These are phyloP conservation scores for Chenopodium berlandieri DNA, from an alignment of 148 eudicot genomes.

Conservation along the genomic window DNA sequence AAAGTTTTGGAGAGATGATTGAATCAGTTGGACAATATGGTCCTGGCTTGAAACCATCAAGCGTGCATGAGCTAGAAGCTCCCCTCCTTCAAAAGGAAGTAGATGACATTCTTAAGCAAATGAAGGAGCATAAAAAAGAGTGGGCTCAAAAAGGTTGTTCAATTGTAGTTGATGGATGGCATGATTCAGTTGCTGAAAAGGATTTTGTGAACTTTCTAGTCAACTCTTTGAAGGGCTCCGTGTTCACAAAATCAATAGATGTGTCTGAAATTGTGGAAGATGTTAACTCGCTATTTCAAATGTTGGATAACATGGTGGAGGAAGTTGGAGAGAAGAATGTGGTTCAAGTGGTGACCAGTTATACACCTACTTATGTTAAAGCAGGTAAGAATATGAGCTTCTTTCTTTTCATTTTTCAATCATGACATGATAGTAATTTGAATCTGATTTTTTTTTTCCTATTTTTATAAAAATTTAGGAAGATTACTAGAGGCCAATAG, in stretches of 20 bases:
- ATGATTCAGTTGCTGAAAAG: slow-evolving; percentile 12
- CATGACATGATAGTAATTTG: too few relatives aligned
- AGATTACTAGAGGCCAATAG: not conserved
- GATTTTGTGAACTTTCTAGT: slow-evolving; percentile 16
- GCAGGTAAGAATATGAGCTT: not conserved
- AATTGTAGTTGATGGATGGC: slow-evolving; percentile 12
- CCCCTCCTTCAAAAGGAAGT: slow-evolving; percentile 20
- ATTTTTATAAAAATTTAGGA: not conserved
- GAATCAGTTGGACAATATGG: slow-evolving; percentile 2
- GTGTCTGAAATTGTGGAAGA: slow-evolving; percentile 17
- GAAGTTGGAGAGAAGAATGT: not conserved
- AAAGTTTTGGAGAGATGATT: not conserved
- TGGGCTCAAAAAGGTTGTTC: slow-evolving; percentile 7
- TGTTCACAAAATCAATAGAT: slow-evolving; percentile 18
- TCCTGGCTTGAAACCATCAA: not conserved
- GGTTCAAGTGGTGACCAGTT: not conserved
- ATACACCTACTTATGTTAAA: not conserved
- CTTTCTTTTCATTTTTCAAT: too few relatives aligned
- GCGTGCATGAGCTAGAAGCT: slow-evolving; percentile 3
- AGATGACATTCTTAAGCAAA: not conserved
- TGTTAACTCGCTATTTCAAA: not conserved
- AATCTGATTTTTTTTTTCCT: not conserved
- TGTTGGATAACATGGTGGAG: not conserved
- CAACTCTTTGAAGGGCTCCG: not conserved
- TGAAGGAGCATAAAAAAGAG: not conserved